These are phyloP conservation scores for Neurospora africana DNA, from an alignment of 495 filamentous ascomycete genomes.

Conservation along the genomic window DNA sequence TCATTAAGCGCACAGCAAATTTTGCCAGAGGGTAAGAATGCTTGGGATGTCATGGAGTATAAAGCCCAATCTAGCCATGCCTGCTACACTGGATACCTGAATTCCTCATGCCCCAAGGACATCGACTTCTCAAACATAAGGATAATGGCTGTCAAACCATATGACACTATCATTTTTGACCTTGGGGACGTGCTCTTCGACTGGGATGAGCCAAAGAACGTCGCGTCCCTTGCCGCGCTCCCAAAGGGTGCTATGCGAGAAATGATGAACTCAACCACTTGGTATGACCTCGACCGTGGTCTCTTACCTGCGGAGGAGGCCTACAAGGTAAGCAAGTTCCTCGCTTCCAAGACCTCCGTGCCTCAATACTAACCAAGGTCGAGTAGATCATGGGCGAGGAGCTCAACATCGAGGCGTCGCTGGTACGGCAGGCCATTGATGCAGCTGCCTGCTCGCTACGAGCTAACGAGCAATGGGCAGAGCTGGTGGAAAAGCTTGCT, in stretches of 20 bases:
- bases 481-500: not conserved
- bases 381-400: not conserved
- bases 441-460: not conserved
- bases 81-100: not conserved
- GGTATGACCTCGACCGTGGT: not conserved
- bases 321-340: not conserved
- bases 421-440: not conserved
- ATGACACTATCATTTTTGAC: constrained; percentile 7
- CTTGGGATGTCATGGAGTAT: not conserved
- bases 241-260: not conserved
- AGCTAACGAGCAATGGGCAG: not conserved
- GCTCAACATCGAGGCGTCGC: not conserved
- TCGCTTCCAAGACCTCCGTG: not conserved
- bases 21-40: not conserved
- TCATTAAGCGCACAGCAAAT: not conserved
- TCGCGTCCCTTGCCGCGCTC: not conserved
- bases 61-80: not conserved
- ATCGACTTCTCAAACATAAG: not conserved
- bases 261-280: constrained; percentile 1
- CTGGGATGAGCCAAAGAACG: constrained; percentile 2
- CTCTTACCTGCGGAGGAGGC: not conserved
- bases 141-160: not conserved
- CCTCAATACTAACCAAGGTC: not conserved
- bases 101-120: not conserved
- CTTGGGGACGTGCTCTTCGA: constrained; percentile 6